A percentile compares a stretch with the other conserved stretches of the same genome.
Evolutionary conservation across 352 stramenopile species (phyloP).

Genomic region (Globisporangium rhizosaccharum): DNA sequence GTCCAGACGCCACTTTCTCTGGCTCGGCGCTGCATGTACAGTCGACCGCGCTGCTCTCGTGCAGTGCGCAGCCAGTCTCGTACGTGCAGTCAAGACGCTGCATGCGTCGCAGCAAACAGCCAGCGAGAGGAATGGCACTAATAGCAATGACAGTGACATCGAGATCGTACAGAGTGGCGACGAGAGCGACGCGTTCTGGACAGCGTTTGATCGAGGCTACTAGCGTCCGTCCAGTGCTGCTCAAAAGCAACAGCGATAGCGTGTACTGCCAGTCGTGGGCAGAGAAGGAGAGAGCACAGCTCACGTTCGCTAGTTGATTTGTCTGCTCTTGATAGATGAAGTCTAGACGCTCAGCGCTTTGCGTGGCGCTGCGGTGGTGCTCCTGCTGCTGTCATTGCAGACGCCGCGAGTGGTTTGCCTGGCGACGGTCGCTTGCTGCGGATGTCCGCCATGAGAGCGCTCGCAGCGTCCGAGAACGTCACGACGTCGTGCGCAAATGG

Average conservation of each 20-base stretch:
- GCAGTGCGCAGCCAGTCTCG: conserved; percentile 13
- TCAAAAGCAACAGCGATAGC: no score
- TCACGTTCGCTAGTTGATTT: not conserved
- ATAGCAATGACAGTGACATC: not conserved
- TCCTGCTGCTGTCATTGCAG: not conserved
- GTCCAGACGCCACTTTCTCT: conserved; percentile 23
- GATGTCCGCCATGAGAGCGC: conserved; percentile 30
- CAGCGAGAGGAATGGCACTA: not conserved
- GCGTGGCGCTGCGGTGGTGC: not conserved
- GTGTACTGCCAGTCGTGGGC: not conserved
- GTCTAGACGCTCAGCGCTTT: not conserved
- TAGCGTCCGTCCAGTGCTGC: conserved; percentile 12
- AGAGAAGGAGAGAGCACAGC: not conserved
- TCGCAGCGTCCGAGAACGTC: conserved; percentile 65
- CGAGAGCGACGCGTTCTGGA: conserved; percentile 60
- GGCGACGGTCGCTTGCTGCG: conserved; percentile 17
- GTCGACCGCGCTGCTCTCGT: conserved; percentile 13
- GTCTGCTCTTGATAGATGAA: not conserved
- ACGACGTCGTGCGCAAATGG: conserved; percentile 66
- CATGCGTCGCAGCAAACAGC: no score
- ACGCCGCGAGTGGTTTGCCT: conserved; percentile 6
- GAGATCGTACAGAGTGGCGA: conserved; percentile 21
- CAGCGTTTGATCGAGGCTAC: conserved; percentile 53
- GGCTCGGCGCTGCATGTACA: conserved; percentile 25
- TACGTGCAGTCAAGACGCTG: not conserved